Evolutionary conservation across 495 filamentous ascomycete genomes (phyloP), one percentile per base, ranked within the genome.

Genomic region (Glarea lozoyensis): DNA sequence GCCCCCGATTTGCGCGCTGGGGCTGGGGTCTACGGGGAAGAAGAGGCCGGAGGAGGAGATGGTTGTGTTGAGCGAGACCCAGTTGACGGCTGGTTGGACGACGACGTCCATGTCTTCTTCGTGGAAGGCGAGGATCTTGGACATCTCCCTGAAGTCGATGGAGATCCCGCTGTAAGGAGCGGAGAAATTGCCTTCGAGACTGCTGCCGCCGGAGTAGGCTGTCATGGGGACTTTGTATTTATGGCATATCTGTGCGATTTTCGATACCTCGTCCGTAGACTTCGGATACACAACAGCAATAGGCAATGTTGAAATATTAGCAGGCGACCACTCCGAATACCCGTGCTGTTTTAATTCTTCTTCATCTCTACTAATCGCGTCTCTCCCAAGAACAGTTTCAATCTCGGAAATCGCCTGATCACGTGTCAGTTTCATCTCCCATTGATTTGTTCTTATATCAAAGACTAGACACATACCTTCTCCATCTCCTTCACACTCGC

Each of bases 61-160:
- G 52, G 83, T 61, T 45, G 81, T 74, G 54, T 94, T 94, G 29
- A 94, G 64, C 35, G 81, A 73, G 75, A 88, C 85, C 86, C 86
- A 94, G 11, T 81, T 77, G 30, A 94, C 82, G 7, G 79, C 79
- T 2, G 88, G 88, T 54, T 94, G 88, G 10, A 94, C 87, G 6
- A 89, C 80, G 41, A 93, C 66, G 52, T 94, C 88, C 81, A 94
- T 81, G 58, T 94, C 88, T 5, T 82, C 79, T 40, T 82, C 77
- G 58, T 92, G 82, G 36, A 94, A 67, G 29, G 76, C 68, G 21
- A 94, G 35, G 21, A 92, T 81, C 48, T 79, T 70, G 55, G 89
- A 76, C 88, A 94, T 94, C 47, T 66, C 71, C 10, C 75, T 73
- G 55, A 94, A 93, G 52, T 94, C 88, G 27, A 94, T 83, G 42